Conservation (phyloP, 306 rosid genomes). For the Rosa chinensis region DNA sequence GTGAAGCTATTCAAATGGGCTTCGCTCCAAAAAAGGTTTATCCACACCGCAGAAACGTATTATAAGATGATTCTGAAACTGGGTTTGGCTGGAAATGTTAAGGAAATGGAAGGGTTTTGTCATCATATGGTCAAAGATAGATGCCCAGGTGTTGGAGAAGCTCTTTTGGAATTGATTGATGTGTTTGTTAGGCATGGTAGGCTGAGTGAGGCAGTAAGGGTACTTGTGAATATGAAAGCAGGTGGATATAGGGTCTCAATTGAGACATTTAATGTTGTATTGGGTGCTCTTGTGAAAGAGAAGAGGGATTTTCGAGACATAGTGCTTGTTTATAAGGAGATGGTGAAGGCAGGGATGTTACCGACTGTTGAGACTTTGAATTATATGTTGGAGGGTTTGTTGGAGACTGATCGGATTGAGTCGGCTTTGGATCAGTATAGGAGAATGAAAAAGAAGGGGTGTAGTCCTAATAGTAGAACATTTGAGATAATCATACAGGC, state of each 20-base stretch:
- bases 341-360: constrained; percentile 65
- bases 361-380: constrained; percentile 75
- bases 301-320: constrained; percentile 52
- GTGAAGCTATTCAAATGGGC: constrained; percentile 79
- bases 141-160: constrained; percentile 59
- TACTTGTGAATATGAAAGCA: constrained; percentile 54
- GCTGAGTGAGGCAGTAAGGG: constrained; percentile 55
- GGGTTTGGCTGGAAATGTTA: constrained; percentile 68
- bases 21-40: constrained; percentile 61
- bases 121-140: constrained; percentile 55
- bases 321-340: constrained; percentile 82
- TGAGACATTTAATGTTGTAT: constrained; percentile 57
- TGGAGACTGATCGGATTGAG: constrained; percentile 41
- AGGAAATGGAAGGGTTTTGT: constrained; percentile 61
- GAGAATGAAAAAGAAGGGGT: constrained; percentile 76
- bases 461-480: constrained; percentile 64
- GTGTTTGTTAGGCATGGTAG: constrained; percentile 49
- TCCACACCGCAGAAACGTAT: constrained; percentile 59
- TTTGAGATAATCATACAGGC: constrained; percentile 66
- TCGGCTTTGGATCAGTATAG: constrained; percentile 77
- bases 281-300: constrained; percentile 56
- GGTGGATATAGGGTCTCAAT: constrained; percentile 52
- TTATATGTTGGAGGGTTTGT: constrained; percentile 63
- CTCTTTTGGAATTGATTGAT: constrained; percentile 48
- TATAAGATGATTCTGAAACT: constrained; percentile 54